Evolutionary conservation across 768 basidiomycete genomes (phyloP), one percentile per base, ranked within the genome.

Genomic region (Boletus coccyginus): DNA sequence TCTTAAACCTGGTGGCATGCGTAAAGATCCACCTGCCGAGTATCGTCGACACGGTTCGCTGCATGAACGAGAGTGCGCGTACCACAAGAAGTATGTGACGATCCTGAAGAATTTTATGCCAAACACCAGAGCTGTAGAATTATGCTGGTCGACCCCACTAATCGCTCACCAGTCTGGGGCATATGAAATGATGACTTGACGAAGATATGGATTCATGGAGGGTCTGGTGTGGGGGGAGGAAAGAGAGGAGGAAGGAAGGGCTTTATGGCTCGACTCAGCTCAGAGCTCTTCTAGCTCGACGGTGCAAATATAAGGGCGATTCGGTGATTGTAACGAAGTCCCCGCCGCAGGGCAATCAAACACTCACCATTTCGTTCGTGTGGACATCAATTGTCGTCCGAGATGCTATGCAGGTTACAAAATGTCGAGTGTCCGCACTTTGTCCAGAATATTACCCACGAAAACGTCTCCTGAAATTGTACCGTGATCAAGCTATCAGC

Each of bases 121-220:
- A 33, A 45, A 29, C 27, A 6, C 59, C 51, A 59, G 50, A 35
- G 42, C 7, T 21, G 24, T 17, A 27, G 33, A 14, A 38, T 17
- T 12, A 1, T 8, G n/a, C 29, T 24, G 39, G 9, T 46, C 5
- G 2, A 17, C 2, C 19, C 27, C 8, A 29, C 17, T 6, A 16
- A 14, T 38, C 29, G 27, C 82, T 63, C 65, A 90, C 90, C 90
- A 92, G 66, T 92, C 90, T 0, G 86, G 85, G 14, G 82, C 78
- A 73, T 92, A 91, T 0, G 87, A 87, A 8, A 78, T 24, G 33
- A 64, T 2, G 47, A 60, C 50, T 32, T 56, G 62, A 19, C 61
- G 57, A 24, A 72, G 54, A n/a, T 54, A 58, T 3, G 14, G 24
- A 14, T 44, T 46, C 64, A 66, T 66, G 2, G 42, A 40, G 41